Conservation (phyloP, 2,329 filamentous ascomycete species). For the Neonectria hederae region DNA sequence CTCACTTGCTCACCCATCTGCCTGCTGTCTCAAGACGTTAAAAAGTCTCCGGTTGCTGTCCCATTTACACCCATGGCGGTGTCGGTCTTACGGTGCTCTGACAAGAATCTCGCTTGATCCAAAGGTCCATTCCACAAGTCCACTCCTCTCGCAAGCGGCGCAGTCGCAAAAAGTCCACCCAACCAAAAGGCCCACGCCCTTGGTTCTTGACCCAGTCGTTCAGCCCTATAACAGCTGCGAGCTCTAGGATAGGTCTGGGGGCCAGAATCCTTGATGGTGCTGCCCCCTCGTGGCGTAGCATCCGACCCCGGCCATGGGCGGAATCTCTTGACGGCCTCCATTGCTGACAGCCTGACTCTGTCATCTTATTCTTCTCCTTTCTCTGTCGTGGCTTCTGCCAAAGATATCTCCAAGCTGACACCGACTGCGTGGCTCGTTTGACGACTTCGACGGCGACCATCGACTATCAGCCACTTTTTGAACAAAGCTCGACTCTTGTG, state of each 20-base stretch:
- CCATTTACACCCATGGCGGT: slow-evolving; percentile 17
- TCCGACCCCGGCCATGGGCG: slow-evolving; percentile 32
- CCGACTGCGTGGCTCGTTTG: neutral
- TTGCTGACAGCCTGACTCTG: slow-evolving; percentile 38
- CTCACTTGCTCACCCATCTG: slow-evolving; percentile 13
- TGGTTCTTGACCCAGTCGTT: slow-evolving; percentile 36
- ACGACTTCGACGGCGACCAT: neutral
- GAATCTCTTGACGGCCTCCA: slow-evolving; percentile 38
- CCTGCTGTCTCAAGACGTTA: slow-evolving; percentile 15
- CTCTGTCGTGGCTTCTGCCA: slow-evolving; percentile 9
- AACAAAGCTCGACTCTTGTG: neutral
- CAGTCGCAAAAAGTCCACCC: slow-evolving; percentile 23
- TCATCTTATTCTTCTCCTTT: slow-evolving; percentile 21
- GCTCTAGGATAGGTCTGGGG: slow-evolving; percentile 19
- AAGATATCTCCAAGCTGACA: neutral
- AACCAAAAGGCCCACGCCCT: slow-evolving; percentile 26
- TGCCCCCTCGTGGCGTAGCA: slow-evolving; percentile 42
- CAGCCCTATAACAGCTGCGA: slow-evolving; percentile 37
- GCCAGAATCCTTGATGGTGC: slow-evolving; percentile 27
- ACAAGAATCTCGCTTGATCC: slow-evolving; percentile 13
- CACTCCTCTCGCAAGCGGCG: slow-evolving; percentile 26
- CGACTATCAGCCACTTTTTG: neutral
- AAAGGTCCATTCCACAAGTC: slow-evolving; percentile 5
- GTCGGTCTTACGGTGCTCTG: slow-evolving; percentile 8
- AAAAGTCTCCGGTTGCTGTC: slow-evolving; percentile 23